A percentile compares a stretch with the other conserved stretches of the same genome.
phyloP scores from a whole-genome alignment of 768 basidiomycete species.

The Sarcodon sp. region DNA sequence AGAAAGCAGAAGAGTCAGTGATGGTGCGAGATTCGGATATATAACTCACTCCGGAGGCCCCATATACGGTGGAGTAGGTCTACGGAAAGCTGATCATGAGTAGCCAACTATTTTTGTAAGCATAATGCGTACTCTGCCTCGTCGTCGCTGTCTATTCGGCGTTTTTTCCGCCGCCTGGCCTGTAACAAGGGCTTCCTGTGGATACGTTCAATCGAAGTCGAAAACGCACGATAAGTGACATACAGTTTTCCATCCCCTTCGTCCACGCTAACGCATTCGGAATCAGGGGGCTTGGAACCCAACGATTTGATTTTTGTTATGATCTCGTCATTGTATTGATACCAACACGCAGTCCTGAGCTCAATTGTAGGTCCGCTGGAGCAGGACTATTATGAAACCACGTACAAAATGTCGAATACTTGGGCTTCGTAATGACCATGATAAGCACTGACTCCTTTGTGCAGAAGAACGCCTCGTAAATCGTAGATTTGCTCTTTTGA shows the following conservation, averaged over 20 bases:
- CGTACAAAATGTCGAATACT: constrained; percentile 61
- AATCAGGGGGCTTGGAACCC: constrained; percentile 26
- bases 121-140: neutral
- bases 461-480: constrained; percentile 72
- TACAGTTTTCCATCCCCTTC: constrained; percentile 10
- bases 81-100: constrained; percentile 2
- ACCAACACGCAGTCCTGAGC: constrained; percentile 62
- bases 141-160: neutral
- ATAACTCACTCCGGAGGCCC: constrained; percentile 1
- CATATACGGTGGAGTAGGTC: neutral
- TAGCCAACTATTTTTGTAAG: constrained; percentile 1
- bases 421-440: constrained; percentile 85
- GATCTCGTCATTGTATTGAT: constrained; percentile 83
- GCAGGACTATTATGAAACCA: constrained; percentile 1
- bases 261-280: constrained; percentile 17
- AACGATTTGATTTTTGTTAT: constrained; percentile 53
- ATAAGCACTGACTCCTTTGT: constrained; percentile 89
- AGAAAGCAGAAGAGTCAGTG: no score
- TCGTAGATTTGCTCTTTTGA: constrained; percentile 46
- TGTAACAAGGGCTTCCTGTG: constrained; percentile 1
- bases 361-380: constrained; percentile 1
- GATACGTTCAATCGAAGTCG: neutral
- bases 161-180: neutral
- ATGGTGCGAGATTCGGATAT: neutral
- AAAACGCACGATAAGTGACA: neutral